Base-by-base conservation (phyloP, 2,329 filamentous ascomycete species). In the Parastagonospora nodorum region DNA sequence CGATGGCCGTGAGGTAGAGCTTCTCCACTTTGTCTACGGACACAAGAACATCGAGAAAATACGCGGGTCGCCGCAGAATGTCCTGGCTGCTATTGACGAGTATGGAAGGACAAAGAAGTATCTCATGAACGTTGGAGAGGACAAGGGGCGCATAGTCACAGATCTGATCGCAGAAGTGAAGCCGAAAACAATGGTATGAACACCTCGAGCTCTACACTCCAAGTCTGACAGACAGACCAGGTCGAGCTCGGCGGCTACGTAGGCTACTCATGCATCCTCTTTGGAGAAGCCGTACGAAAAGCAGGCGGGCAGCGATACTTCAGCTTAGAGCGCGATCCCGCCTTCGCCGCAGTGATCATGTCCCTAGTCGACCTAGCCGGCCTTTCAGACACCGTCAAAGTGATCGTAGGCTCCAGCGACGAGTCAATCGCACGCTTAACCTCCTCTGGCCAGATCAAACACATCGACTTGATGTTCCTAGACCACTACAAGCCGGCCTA, bases 401-500 rank as follows among this genome's bases (percentile, higher is more conserved):
- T 93, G 8, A 69, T 90, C 15, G 82, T 92, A 19, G 90, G 89
- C 4, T 79, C 85, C 4, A 88, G 87, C 57, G 83, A 87, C 51
- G 78, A 80, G n/a, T 86, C 85, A 0, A 78, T 93, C 39, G 78
- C 80, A 42, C 80, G 83, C 5, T 77, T 93, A 4, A 78, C 85
- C 55, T 63, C 74, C 1, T 70, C 77, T 2, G 84, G 84, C 0
- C 63, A 68, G 4, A 68, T 92, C 19, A 72, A 77, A 19, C 78
- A 81, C 39, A 83, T 92, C 52, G 88, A 91, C 61, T 74, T 92
- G 33, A 77, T 92, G 71, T 93, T 94, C 71, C 75, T 94, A 31
- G 90, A 94, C 64, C 90, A 94, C 71, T 87, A 88, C 73, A 92
- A 93, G 72, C 87, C 88, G 0, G 83, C 86, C 0, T 94, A 93